Percentiles rank a stretch among this genome's conserved stretches.
These are phyloP conservation scores for Aspergillus viridinutans DNA, from an alignment of 2,329 filamentous ascomycete species.

Conservation along the genomic window DNA sequence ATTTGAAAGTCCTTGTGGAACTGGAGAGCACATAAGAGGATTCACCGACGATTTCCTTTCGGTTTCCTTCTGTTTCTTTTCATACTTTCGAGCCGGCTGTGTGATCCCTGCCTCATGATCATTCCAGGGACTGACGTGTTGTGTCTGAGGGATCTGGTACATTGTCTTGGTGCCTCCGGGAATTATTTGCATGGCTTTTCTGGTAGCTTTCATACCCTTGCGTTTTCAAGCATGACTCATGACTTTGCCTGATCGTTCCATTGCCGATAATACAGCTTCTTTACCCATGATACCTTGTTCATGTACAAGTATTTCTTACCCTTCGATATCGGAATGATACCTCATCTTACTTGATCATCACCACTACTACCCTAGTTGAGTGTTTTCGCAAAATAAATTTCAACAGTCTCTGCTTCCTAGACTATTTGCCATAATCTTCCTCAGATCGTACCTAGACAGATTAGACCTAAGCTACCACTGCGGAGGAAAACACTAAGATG, in stretches of 20 bases:
- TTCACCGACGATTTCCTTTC: not conserved
- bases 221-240: not conserved
- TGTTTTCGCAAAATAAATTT: not conserved
- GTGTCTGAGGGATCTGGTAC: not conserved
- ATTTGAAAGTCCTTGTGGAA: constrained; percentile 42
- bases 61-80: constrained; percentile 1
- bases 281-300: not conserved
- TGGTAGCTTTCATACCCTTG: not conserved
- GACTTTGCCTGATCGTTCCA: not conserved
- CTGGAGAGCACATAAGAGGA: constrained; percentile 13
- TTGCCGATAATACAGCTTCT: not conserved
- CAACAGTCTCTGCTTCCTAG: not conserved
- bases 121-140: not conserved
- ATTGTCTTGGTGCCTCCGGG: not conserved
- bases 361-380: not conserved
- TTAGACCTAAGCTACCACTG: not conserved
- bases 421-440: not conserved
- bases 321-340: not conserved
- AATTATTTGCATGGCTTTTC: not conserved
- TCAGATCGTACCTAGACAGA: not conserved
- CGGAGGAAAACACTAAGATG: not conserved
- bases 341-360: not conserved
- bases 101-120: not conserved
- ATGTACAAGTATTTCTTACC: not conserved
- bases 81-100: not conserved